phyloP scores from a whole-genome alignment of 2,329 filamentous ascomycete genomes.

The Sordariomycetes sp. region DNA sequence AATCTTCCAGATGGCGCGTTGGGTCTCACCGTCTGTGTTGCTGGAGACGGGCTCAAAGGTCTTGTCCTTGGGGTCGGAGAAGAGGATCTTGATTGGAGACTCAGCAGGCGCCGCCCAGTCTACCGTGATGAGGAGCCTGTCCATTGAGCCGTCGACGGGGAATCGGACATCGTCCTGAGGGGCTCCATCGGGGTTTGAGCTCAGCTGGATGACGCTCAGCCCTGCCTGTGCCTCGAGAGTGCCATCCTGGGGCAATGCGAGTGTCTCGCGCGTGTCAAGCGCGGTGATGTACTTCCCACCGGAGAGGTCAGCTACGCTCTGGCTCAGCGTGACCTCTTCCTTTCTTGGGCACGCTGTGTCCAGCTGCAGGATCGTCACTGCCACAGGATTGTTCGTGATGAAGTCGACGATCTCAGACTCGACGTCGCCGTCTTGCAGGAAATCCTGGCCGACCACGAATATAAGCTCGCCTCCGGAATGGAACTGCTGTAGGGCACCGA shows the following conservation, averaged over 20 bases:
- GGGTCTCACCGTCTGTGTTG: background rate
- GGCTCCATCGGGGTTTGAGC: background rate
- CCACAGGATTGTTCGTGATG: background rate
- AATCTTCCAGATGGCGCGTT: background rate
- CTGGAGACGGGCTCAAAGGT: background rate
- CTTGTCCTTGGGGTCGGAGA: background rate
- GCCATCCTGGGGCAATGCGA: background rate
- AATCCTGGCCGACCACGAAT: background rate
- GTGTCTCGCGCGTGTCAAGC: background rate
- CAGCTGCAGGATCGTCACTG: background rate
- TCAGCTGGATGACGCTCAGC: background rate
- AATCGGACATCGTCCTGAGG: constrained; percentile 2
- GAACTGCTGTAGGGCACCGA: background rate
- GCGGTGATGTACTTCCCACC: background rate
- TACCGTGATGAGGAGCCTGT: background rate
- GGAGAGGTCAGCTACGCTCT: background rate
- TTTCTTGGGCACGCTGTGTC: background rate
- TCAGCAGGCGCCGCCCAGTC: background rate
- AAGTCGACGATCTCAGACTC: background rate
- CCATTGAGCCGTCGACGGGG: constrained; percentile 7
- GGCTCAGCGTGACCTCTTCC: background rate
- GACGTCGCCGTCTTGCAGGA: background rate
- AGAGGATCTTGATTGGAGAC: background rate
- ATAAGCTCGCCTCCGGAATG: background rate
- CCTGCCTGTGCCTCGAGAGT: background rate